phyloP scores from a whole-genome alignment of 345 rosid genomes.

The Heritiera fomes region DNA sequence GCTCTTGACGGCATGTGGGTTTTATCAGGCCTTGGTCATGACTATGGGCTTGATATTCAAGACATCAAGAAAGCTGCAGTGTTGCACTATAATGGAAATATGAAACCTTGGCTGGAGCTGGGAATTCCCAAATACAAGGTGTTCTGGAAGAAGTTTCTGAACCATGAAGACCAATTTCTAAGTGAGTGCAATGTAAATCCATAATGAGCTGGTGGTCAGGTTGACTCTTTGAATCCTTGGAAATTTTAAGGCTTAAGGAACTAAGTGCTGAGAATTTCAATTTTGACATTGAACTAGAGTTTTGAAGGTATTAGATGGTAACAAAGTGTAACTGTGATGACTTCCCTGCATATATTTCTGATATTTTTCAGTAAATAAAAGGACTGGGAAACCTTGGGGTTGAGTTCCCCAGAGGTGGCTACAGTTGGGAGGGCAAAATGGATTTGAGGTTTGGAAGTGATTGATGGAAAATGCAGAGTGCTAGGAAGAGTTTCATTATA shows the following conservation, averaged over 20 bases:
- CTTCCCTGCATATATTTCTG: no score
- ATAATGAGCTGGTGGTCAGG: slow-evolving; percentile 28
- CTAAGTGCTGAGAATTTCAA: slow-evolving; percentile 20
- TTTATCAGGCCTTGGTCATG: slow-evolving; percentile 84
- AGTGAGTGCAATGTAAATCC: slow-evolving; percentile 85
- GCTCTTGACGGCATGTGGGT: slow-evolving; percentile 63
- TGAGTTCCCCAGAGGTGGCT: no score
- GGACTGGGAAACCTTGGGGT: no score
- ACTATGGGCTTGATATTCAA: slow-evolving; percentile 46
- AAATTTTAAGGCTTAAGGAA: slow-evolving; percentile 21
- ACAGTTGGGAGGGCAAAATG: background rate
- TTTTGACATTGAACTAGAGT: slow-evolving; percentile 30
- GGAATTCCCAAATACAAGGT: slow-evolving; percentile 73
- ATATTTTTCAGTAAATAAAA: no score
- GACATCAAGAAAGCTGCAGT: slow-evolving; percentile 62
- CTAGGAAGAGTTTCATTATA: background rate
- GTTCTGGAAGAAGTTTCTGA: slow-evolving; percentile 74
- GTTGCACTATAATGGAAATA: slow-evolving; percentile 90
- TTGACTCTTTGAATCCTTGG: slow-evolving; percentile 12
- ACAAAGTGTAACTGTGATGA: background rate
- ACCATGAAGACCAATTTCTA: slow-evolving; percentile 59
- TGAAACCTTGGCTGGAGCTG: slow-evolving; percentile 98
- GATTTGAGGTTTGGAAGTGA: slow-evolving; percentile 4
- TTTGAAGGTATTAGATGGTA: slow-evolving; percentile 18
- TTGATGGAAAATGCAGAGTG: background rate